Conservation (phyloP, 2,329 filamentous ascomycete species). For the Raffaelea deltoideospora region DNA sequence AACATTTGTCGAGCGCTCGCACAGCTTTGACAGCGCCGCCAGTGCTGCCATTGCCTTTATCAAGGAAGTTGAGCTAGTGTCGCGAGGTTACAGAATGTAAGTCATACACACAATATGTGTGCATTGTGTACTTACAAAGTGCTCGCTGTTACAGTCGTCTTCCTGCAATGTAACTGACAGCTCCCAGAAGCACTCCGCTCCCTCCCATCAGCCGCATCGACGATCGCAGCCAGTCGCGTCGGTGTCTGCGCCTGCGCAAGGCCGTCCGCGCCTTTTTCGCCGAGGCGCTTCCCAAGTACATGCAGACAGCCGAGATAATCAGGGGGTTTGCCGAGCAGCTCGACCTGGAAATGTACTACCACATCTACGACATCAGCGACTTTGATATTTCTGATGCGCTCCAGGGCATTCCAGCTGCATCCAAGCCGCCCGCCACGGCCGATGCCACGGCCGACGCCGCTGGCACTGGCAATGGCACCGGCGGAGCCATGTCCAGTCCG, state of each 20-base stretch:
- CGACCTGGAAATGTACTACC: constrained; percentile 83
- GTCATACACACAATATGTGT: too few species aligned
- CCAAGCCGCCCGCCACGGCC: too few species aligned
- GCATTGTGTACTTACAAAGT: too few species aligned
- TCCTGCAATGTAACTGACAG: not conserved
- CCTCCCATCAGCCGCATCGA: constrained; percentile 89
- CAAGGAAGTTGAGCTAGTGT: constrained; percentile 91
- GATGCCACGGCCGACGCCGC: constrained; percentile 55
- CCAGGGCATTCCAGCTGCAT: constrained; percentile 45
- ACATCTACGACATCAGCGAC: constrained; percentile 69
- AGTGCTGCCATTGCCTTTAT: constrained; percentile 67
- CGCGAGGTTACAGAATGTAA: constrained; percentile 73
- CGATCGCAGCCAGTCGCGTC: constrained; percentile 60
- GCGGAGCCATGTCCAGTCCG: too few species aligned
- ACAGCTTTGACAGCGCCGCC: constrained; percentile 65
- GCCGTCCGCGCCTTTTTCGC: constrained; percentile 56
- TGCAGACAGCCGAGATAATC: constrained; percentile 52
- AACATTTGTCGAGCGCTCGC: constrained; percentile 55
- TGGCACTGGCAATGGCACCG: too few species aligned
- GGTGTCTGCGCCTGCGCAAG: constrained; percentile 67
- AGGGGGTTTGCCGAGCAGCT: constrained; percentile 62
- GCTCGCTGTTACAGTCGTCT: not conserved
- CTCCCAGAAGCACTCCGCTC: constrained; percentile 60
- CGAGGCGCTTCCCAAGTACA: constrained; percentile 56
- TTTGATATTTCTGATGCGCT: constrained; percentile 59